These are phyloP conservation scores for Pseudocercospora pini-densiflorae DNA, from an alignment of 2,329 filamentous ascomycete species.

Conservation along the genomic window DNA sequence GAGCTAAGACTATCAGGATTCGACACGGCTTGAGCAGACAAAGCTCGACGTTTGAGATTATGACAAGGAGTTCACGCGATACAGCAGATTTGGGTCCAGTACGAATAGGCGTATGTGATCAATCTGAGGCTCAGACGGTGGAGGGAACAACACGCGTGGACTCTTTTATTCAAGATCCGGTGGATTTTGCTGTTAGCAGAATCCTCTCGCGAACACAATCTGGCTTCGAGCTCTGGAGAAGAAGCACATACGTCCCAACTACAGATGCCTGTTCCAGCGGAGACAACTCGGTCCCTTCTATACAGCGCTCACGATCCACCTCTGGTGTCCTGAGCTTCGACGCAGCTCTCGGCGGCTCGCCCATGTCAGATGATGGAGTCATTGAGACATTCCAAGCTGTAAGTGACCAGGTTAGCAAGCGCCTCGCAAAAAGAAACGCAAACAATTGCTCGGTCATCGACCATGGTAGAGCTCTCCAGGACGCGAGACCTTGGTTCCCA, in stretches of 20 bases:
- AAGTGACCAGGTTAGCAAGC: neutral
- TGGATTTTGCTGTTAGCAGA: neutral
- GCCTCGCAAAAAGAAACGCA: neutral
- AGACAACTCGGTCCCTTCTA: neutral
- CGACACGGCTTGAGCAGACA: neutral
- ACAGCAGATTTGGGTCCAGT: neutral
- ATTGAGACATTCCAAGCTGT: neutral
- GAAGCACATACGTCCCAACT: neutral
- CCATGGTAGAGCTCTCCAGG: neutral
- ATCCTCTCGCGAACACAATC: neutral
- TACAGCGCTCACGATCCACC: neutral
- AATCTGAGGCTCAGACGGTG: neutral
- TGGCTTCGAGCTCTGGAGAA: neutral
- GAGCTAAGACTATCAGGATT: neutral
- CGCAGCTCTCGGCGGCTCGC: neutral
- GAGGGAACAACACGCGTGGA: neutral
- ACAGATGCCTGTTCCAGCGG: neutral
- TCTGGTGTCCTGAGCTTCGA: neutral
- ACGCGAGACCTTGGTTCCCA: neutral
- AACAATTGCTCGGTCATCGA: neutral
- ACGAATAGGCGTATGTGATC: neutral
- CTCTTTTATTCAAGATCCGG: neutral
- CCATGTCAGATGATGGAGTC: neutral
- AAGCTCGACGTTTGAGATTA: neutral
- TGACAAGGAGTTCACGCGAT: neutral